Conservation (phyloP, 2,329 filamentous ascomycete genomes). For the Mycosphaerella arachidis region DNA sequence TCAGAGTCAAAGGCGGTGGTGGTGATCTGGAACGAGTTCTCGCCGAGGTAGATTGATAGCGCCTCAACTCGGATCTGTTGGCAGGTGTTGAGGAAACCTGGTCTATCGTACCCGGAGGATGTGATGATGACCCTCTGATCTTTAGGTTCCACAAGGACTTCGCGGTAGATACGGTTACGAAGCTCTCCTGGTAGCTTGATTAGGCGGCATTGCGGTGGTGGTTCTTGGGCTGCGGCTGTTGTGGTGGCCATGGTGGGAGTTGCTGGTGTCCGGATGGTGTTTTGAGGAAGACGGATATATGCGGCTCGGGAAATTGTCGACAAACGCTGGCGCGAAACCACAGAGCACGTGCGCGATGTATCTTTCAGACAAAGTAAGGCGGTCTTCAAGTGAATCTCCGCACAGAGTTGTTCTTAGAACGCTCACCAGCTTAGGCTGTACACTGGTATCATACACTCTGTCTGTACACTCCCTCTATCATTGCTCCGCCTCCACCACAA, state of each 20-base stretch:
- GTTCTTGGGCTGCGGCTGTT: no score
- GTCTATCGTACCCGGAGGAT: neutral
- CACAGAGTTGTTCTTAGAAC: neutral
- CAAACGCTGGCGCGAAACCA: no score
- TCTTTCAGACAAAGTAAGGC: no score
- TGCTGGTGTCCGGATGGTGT: no score
- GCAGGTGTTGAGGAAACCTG: neutral
- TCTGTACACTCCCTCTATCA: neutral
- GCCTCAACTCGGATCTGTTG: neutral
- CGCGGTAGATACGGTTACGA: neutral
- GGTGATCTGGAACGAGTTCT: conserved; percentile 13
- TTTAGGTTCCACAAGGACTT: neutral
- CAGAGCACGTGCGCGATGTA: no score
- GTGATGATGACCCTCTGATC: neutral
- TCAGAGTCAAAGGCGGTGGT: conserved; percentile 3
- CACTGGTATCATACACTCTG: conserved; percentile 14
- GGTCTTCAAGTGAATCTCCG: no score
- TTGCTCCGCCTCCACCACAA: neutral
- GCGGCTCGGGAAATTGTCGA: no score
- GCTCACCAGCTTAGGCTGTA: neutral
- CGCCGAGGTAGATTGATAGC: neutral
- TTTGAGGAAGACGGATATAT: no score
- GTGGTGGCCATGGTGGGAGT: no score
- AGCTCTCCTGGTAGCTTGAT: neutral
- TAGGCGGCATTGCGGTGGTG: neutral